Conservation (phyloP, 176 grass and related monocot genomes). For the Hordeum marinum region DNA sequence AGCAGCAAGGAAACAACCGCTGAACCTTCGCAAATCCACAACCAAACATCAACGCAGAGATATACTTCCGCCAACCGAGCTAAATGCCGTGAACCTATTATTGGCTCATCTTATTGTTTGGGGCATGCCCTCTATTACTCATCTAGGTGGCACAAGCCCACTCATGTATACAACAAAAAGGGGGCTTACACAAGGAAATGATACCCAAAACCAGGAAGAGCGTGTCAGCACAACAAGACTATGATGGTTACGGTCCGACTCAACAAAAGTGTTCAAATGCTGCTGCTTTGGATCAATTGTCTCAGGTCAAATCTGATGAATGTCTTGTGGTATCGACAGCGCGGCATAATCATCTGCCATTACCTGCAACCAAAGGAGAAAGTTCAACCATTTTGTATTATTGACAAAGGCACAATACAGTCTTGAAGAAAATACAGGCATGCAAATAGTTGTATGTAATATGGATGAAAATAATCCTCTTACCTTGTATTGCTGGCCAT, state of each 20-base stretch:
- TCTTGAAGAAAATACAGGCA: not conserved
- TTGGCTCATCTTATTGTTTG: conserved; percentile 7
- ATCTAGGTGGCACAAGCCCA: conserved; percentile 22
- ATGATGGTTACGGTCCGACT: conserved; percentile 8
- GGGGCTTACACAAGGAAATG: not conserved
- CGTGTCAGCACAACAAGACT: not conserved
- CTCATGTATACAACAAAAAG: conserved; percentile 36
- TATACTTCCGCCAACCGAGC: not conserved
- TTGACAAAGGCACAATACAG: not conserved
- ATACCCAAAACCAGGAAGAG: not conserved
- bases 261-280: conserved; percentile 21
- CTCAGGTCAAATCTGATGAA: conserved; percentile 41
- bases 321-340: conserved; percentile 62
- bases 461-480: not conserved
- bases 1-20: not conserved
- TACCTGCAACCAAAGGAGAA: conserved; percentile 49
- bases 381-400: not conserved
- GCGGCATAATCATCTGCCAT: conserved; percentile 61
- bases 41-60: not conserved
- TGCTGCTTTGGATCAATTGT: conserved; percentile 11
- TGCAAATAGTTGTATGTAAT: not conserved
- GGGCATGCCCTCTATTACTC: not conserved
- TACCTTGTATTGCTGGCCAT: conserved; percentile 75
- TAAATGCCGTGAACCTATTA: conserved; percentile 8
- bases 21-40: not conserved